These are phyloP conservation scores for Sphaerobolus stellatus DNA, from an alignment of 1,284 basidiomycete species.

Conservation along the genomic window DNA sequence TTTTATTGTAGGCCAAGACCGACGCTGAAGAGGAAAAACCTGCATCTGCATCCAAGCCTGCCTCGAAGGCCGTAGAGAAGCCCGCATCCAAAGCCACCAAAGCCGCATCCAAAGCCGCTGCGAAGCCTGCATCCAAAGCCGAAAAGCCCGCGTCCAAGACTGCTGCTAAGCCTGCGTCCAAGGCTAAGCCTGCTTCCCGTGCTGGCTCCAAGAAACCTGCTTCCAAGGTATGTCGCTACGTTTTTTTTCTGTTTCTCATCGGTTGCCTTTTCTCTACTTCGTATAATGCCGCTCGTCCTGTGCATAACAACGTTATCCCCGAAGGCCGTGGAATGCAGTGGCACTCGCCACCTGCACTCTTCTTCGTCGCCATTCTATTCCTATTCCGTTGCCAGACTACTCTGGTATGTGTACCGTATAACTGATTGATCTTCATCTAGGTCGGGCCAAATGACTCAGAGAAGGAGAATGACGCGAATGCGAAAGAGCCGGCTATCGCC, in stretches of 20 bases:
- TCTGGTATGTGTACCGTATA: too few relatives aligned
- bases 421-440: constrained; percentile 29
- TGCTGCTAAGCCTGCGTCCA: constrained; percentile 32
- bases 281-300: constrained; percentile 6
- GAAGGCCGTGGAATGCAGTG: too few relatives aligned
- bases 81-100: not conserved
- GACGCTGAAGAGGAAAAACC: too few relatives aligned
- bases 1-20: too few relatives aligned
- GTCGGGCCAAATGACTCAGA: constrained; percentile 42
- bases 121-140: not conserved
- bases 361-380: too few relatives aligned
- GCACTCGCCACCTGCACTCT: too few relatives aligned
- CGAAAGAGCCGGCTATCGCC: constrained; percentile 44
- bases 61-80: not conserved
- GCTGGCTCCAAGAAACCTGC: constrained; percentile 41
- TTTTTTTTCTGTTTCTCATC: not conserved
- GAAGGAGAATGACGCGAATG: constrained; percentile 30
- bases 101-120: not conserved
- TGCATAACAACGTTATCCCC: too few relatives aligned
- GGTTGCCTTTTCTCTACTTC: constrained; percentile 33
- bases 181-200: constrained; percentile 35
- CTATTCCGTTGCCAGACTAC: too few relatives aligned
- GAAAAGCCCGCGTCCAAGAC: constrained; percentile 26
- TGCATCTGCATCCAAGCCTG: too few relatives aligned
- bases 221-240: constrained; percentile 35